Conservation (phyloP, 495 filamentous ascomycete genomes). For the Astrothelium subdiscretum region DNA sequence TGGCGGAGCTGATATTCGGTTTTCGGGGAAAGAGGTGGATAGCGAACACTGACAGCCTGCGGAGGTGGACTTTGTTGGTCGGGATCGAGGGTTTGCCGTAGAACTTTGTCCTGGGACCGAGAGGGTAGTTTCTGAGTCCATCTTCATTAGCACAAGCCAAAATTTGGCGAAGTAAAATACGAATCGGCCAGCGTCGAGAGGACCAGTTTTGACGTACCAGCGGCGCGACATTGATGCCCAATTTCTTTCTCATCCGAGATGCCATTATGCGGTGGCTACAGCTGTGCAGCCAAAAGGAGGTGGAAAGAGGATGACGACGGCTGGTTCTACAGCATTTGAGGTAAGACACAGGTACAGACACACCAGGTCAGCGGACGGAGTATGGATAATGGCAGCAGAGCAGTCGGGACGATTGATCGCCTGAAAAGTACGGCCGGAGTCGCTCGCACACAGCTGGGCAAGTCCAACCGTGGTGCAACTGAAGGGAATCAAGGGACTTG, state of each 20-base stretch:
- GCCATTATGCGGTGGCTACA: neutral
- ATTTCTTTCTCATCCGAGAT: neutral
- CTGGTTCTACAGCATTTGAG: slow-evolving; percentile 1
- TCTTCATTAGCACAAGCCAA: neutral
- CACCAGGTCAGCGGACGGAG: neutral
- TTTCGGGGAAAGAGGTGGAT: neutral
- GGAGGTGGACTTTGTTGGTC: neutral
- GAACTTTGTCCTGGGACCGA: neutral
- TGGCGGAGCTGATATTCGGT: neutral
- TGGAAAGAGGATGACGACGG: neutral
- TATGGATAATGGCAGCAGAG: neutral
- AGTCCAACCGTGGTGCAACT: no score
- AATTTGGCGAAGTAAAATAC: neutral
- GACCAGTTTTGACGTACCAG: neutral
- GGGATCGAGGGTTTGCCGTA: neutral
- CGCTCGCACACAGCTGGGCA: no score
- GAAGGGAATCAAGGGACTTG: neutral
- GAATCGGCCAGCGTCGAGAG: neutral
- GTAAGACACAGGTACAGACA: slow-evolving; percentile 2
- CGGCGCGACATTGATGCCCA: neutral
- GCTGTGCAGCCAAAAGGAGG: neutral
- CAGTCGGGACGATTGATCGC: neutral
- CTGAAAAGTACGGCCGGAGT: neutral
- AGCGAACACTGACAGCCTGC: neutral
- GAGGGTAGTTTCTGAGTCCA: neutral